Evolutionary conservation across 495 filamentous ascomycete species (phyloP), one percentile per base, ranked within the genome.

Genomic region (Daldinia bambusicola): DNA sequence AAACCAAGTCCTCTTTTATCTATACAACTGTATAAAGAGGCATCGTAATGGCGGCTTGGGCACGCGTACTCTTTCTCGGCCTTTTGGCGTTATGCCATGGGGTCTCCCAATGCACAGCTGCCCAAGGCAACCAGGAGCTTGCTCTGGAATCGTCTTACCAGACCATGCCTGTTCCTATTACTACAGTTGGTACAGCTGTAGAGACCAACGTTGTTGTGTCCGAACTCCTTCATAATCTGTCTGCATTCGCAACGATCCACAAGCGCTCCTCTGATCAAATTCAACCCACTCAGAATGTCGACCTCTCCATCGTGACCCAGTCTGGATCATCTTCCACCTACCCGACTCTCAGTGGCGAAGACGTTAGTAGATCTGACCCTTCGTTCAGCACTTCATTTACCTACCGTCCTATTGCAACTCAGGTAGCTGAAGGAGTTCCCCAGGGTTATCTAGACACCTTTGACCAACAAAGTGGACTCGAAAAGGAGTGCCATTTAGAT

Each of bases 81-180:
- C 48, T 77, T 40, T 48, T 75, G 69, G 75, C 72, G 38, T 18
- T 71, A 40, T 63, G 31, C 70, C 52, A 69, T 32, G 60, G 61
- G 13, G 38, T 64, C 55, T 36, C 22, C 26, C 41, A 59, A 12
- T 60, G 38, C 14, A 61, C 51, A 22, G 55, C 8, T 6, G 4
- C 62, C 13, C 30, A 3, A 22, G 48, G 61, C 30, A 65, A 55
- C 55, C 65, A 65, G 41, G 70, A 38, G 18, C 4, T 48, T 20
- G 36, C 53, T 34, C 18, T 37, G 5, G 38, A 20, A 14, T 40
- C 61, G n/a, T 6, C 36, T 10, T 26, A 12, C 16, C 41, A 60
- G 26, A 30, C 14, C 18, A 14, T 59, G 7, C n/a, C 32, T 45
- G 30, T 26, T 7, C 13, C 52, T 55, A 7, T 52, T n/a, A 59